A percentile compares a stretch with the other conserved stretches of the same genome.
Conservation (phyloP, 202 grass and related monocot species). For the Sporobolus alterniflorus region DNA sequence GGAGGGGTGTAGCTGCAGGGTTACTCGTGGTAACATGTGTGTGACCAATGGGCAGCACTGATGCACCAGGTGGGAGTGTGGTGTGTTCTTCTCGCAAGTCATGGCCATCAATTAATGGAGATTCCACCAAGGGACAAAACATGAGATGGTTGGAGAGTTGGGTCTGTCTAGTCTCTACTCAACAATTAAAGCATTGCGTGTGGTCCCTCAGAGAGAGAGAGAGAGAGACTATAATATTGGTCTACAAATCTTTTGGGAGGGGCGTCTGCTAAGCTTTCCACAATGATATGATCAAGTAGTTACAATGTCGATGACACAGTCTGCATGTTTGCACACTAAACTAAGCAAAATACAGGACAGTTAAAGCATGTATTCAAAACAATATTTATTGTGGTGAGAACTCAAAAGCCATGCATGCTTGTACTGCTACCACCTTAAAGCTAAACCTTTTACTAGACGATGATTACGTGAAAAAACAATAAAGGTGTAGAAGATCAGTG, state of each 20-base stretch:
- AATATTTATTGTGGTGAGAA: constrained; percentile 13
- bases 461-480: constrained; percentile 5
- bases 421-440: neutral
- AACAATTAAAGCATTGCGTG: constrained; percentile 99
- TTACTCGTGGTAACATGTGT: constrained; percentile 31
- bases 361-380: neutral
- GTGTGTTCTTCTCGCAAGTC: constrained; percentile 41
- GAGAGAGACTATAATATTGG: constrained; percentile 16
- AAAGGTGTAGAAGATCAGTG: neutral
- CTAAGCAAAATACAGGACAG: neutral
- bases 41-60: constrained; percentile 41
- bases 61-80: constrained; percentile 7
- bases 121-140: constrained; percentile 85
- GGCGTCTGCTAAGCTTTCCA: neutral
- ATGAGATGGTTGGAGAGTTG: constrained; percentile 65
- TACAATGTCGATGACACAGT: no score
- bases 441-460: neutral
- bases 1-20: constrained; percentile 5
- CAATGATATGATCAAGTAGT: constrained; percentile 17
- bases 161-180: constrained; percentile 83
- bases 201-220: constrained; percentile 26
- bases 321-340: neutral
- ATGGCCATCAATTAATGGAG: constrained; percentile 61
- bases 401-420: constrained; percentile 12
- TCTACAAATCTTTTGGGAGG: constrained; percentile 22